Percentiles rank a stretch among this genome's conserved stretches.
These are phyloP conservation scores for Candida awuae DNA, from an alignment of 805 yeast species.

Conservation along the genomic window DNA sequence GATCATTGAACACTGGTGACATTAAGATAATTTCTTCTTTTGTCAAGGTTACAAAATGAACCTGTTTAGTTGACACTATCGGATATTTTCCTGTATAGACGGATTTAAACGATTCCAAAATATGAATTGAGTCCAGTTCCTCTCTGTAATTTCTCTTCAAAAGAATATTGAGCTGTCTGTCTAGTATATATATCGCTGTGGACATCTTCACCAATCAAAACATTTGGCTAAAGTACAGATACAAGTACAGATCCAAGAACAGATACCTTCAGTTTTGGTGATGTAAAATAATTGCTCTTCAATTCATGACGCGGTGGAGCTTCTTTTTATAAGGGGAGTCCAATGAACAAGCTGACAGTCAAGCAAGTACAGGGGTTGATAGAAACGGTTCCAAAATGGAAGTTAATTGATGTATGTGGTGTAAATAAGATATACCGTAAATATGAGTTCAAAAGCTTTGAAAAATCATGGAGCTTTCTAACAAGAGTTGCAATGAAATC, in stretches of 20 bases:
- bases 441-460: slow-evolving; percentile 38
- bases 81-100: slow-evolving; percentile 12
- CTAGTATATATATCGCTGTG: slow-evolving; percentile 30
- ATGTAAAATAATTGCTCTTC: too few relatives aligned
- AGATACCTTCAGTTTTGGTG: too few relatives aligned
- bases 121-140: slow-evolving; percentile 20
- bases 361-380: slow-evolving; percentile 19
- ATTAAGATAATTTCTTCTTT: slow-evolving; percentile 38
- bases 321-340: too few relatives aligned
- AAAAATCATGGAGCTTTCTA: slow-evolving; percentile 60
- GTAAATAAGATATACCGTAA: slow-evolving; percentile 21
- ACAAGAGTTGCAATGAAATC: slow-evolving; percentile 50
- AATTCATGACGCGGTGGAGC: too few relatives aligned
- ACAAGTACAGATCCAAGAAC: too few relatives aligned
- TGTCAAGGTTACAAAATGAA: slow-evolving; percentile 46
- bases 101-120: slow-evolving; percentile 27
- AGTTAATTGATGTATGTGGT: not conserved
- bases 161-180: slow-evolving; percentile 22
- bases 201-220: slow-evolving; percentile 26
- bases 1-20: slow-evolving; percentile 37
- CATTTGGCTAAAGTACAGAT: too few relatives aligned
- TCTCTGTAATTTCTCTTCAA: slow-evolving; percentile 30
- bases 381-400: slow-evolving; percentile 9
- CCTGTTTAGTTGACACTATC: slow-evolving; percentile 37
- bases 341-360: not conserved